Conservation (phyloP, 352 stramenopile species). For the Globisporangium yorkense region DNA sequence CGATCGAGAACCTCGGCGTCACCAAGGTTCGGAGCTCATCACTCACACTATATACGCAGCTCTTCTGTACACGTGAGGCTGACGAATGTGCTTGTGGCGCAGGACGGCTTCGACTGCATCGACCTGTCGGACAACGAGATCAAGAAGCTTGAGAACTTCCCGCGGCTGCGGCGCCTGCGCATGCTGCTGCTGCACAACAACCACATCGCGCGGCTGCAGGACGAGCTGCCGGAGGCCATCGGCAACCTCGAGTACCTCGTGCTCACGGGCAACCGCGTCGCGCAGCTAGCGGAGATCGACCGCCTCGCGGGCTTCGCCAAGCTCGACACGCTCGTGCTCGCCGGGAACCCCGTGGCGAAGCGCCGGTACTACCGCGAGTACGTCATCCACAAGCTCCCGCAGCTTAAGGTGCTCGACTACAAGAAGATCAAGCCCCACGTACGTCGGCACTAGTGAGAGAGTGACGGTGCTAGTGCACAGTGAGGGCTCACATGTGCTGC, state of each 20-base stretch:
- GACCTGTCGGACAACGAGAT: slow-evolving; percentile 95
- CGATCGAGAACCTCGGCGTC: slow-evolving; percentile 91
- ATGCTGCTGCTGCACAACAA: slow-evolving; percentile 93
- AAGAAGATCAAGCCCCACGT: slow-evolving; percentile 75
- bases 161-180: slow-evolving; percentile 77
- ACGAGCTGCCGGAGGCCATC: slow-evolving; percentile 68
- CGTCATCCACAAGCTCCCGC: slow-evolving; percentile 87
- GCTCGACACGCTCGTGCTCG: slow-evolving; percentile 79
- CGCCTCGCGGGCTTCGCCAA: slow-evolving; percentile 69
- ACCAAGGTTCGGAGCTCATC: slow-evolving; percentile 49
- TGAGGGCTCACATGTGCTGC: neutral
- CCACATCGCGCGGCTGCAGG: slow-evolving; percentile 83
- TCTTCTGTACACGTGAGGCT: neutral
- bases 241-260: slow-evolving; percentile 87
- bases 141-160: slow-evolving; percentile 94
- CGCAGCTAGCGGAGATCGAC: slow-evolving; percentile 80
- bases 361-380: slow-evolving; percentile 91
- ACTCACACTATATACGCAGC: neutral
- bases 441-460: slow-evolving; percentile 12
- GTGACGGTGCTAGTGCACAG: neutral
- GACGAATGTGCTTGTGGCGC: neutral
- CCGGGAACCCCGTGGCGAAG: slow-evolving; percentile 88
- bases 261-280: slow-evolving; percentile 88
- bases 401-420: slow-evolving; percentile 85
- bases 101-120: slow-evolving; percentile 93